Conservation (phyloP, 2,329 filamentous ascomycete species). For the Hypoxylon sp. region DNA sequence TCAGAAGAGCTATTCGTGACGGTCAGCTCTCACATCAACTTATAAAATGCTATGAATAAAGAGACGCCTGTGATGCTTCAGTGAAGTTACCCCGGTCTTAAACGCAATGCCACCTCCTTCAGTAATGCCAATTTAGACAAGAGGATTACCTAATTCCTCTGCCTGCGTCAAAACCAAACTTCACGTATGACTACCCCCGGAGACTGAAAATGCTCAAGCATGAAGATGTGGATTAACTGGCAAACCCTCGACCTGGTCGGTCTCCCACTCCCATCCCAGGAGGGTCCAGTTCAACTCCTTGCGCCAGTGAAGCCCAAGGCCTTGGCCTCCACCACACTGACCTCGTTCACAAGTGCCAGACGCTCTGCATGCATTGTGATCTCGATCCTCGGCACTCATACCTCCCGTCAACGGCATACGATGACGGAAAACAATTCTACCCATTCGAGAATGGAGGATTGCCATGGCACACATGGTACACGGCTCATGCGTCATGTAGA, state of each 20-base stretch:
- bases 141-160: constrained; percentile 68
- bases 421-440: constrained; percentile 83
- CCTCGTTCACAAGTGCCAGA: constrained; percentile 52
- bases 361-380: constrained; percentile 58
- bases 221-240: constrained; percentile 65
- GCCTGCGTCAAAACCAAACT: constrained; percentile 57
- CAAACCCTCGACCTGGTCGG: constrained; percentile 59
- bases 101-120: constrained; percentile 31
- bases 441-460: constrained; percentile 92
- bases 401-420: constrained; percentile 87
- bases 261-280: constrained; percentile 83
- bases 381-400: constrained; percentile 81
- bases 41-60: constrained; percentile 26
- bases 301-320: constrained; percentile 79
- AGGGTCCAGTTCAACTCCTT: constrained; percentile 90
- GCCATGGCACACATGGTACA: constrained; percentile 98
- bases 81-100: neutral
- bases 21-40: constrained; percentile 5
- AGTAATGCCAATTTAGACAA: constrained; percentile 55
- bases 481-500: constrained; percentile 96
- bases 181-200: constrained; percentile 50
- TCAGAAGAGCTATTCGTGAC: constrained; percentile 6
- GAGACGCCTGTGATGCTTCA: neutral
- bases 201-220: constrained; percentile 60
- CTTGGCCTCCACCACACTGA: constrained; percentile 66